Evolutionary conservation across 371 early-diverging fungal genomes (phyloP).

Genomic region (Capniomyces stellatus): DNA sequence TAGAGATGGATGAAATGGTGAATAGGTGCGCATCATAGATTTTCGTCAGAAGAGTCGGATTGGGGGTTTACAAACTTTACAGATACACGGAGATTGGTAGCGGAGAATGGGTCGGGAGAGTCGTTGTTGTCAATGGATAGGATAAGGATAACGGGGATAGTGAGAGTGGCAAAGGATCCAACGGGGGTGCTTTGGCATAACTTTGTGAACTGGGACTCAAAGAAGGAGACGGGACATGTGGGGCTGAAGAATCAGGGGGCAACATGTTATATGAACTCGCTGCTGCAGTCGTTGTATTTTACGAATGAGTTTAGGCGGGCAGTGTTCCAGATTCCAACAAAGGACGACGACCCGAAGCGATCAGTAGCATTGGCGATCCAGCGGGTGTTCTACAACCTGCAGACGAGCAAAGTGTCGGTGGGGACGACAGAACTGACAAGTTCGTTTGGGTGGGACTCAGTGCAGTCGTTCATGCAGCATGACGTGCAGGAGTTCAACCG

Average conservation of each 20-base stretch:
- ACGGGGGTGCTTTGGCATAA: conserved; percentile 91
- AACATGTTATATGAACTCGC: conserved; percentile 98
- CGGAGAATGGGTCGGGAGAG: conserved; percentile 26
- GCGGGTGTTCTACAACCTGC: conserved; percentile 83
- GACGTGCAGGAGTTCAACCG: conserved; percentile 96
- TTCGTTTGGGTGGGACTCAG: conserved; percentile 93
- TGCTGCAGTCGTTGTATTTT: conserved; percentile 93
- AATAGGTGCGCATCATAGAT: conserved; percentile 68
- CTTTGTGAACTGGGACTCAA: conserved; percentile 56
- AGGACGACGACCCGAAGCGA: conserved; percentile 61
- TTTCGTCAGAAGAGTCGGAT: conserved; percentile 63
- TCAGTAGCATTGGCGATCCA: conserved; percentile 85
- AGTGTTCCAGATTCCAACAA: conserved; percentile 80
- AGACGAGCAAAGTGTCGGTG: conserved; percentile 45
- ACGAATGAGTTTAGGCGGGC: conserved; percentile 89
- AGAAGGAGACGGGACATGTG: conserved; percentile 76
- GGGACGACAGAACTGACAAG: conserved; percentile 85
- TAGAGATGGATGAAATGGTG: no score
- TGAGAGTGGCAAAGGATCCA: conserved; percentile 67
- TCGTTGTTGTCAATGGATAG: conserved; percentile 45
- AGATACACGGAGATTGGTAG: conserved; percentile 28
- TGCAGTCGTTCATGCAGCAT: conserved; percentile 91
- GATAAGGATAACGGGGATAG: conserved; percentile 48
- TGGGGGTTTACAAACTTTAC: conserved; percentile 86
- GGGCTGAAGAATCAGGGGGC: conserved; percentile 98